Evolutionary conservation across 2,329 filamentous ascomycete genomes (phyloP).

Genomic region (Penicillium hordei): DNA sequence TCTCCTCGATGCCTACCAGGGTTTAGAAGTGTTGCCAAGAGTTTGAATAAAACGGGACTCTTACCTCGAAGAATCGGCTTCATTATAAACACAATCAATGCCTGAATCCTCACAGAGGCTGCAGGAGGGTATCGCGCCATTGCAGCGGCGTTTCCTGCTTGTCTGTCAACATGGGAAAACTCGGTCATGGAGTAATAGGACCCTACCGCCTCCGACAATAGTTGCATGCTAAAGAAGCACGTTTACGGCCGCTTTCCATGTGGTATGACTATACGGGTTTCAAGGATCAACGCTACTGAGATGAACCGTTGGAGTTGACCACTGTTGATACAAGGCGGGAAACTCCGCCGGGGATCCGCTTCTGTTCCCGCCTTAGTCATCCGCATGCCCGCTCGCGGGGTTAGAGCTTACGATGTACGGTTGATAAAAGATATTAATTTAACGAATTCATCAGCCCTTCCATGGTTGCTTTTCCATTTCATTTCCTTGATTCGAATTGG

Average conservation of each 20-base stretch:
- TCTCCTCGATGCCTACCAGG: not conserved
- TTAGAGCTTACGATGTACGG: not conserved
- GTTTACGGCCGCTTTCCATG: slow-evolving; percentile 4
- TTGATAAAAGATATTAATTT: not conserved
- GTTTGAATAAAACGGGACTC: not conserved
- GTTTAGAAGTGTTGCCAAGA: not conserved
- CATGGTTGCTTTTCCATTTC: not conserved
- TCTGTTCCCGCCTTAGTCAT: slow-evolving; percentile 4
- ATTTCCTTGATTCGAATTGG: not conserved
- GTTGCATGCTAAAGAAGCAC: slow-evolving; percentile 5
- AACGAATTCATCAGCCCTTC: not conserved
- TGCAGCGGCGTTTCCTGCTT: slow-evolving; percentile 9
- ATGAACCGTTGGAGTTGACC: not conserved
- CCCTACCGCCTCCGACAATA: slow-evolving; percentile 2
- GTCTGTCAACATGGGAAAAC: not conserved
- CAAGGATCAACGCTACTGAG: not conserved
- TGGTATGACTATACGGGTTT: not conserved
- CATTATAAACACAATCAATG: slow-evolving; percentile 7
- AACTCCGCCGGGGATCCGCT: not conserved
- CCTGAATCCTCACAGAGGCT: slow-evolving; percentile 7
- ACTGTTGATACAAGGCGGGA: not conserved
- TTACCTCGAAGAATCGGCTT: slow-evolving; percentile 1
- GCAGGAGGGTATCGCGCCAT: slow-evolving; percentile 6
- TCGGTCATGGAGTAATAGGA: not conserved
- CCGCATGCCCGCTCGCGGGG: not conserved